A percentile compares a stretch with the other conserved stretches of the same genome.
phyloP scores from a whole-genome alignment of 1,139 yeast genomes.

The Kurtzmaniella natalensis region DNA sequence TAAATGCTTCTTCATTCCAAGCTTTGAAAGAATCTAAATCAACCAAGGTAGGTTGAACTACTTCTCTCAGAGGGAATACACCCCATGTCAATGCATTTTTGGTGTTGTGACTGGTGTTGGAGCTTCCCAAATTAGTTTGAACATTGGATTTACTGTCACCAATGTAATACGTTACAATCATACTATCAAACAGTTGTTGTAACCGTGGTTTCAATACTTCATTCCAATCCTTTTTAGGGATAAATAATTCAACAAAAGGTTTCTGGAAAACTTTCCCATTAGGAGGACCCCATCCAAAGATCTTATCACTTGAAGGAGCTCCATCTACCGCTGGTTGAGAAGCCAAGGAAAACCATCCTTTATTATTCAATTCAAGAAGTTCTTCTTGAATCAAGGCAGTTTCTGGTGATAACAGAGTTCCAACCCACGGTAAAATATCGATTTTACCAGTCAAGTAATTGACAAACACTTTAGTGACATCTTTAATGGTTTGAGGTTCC shows the following conservation, averaged over 20 bases:
- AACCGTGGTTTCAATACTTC: conserved; percentile 48
- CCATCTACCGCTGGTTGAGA: conserved; percentile 94
- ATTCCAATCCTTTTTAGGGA: conserved; percentile 80
- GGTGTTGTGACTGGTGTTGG: conserved; percentile 23
- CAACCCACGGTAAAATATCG: conserved; percentile 88
- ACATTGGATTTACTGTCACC: conserved; percentile 62
- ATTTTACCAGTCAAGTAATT: conserved; percentile 73
- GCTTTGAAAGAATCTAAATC: conserved; percentile 86
- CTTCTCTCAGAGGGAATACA: conserved; percentile 82
- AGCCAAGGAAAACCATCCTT: conserved; percentile 81
- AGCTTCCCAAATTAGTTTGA: conserved; percentile 50
- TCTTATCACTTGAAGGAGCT: conserved; percentile 69
- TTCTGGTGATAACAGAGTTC: conserved; percentile 78
- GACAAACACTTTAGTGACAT: conserved; percentile 65
- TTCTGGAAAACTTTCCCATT: conserved; percentile 92
- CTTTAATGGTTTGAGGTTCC: conserved; percentile 58
- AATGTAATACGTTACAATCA: conserved; percentile 61
- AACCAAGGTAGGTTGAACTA: conserved; percentile 82
- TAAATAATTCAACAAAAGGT: conserved; percentile 80
- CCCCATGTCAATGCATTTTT: conserved; percentile 97
- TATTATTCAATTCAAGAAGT: conserved; percentile 67
- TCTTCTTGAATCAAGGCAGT: conserved; percentile 92
- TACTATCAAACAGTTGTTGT: conserved; percentile 35
- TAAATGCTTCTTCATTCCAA: conserved; percentile 93
- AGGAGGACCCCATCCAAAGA: conserved; percentile 97